phyloP scores from a whole-genome alignment of 2,329 filamentous ascomycete species.

The Bipolaris gigantea region DNA sequence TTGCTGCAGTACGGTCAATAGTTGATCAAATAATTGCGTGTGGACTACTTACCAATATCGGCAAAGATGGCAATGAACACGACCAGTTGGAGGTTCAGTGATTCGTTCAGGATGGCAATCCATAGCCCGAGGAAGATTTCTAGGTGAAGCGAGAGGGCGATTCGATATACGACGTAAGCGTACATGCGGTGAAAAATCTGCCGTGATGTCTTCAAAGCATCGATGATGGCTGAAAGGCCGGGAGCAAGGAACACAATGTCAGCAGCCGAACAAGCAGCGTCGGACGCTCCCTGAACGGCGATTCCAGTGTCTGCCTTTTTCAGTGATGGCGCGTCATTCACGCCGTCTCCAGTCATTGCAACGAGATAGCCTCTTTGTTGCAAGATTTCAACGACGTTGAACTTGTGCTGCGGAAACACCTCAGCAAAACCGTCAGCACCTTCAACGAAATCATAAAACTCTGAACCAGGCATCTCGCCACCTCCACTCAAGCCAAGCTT shows the following conservation, averaged over 20 bases:
- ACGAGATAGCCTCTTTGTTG: slow-evolving; percentile 92
- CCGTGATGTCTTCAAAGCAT: slow-evolving; percentile 87
- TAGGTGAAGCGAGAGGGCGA: slow-evolving; percentile 85
- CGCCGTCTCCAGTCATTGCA: slow-evolving; percentile 95
- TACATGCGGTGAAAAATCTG: slow-evolving; percentile 98
- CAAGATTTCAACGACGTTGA: slow-evolving; percentile 89
- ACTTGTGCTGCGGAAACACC: slow-evolving; percentile 95
- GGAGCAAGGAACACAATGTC: slow-evolving; percentile 94
- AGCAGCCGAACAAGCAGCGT: slow-evolving; percentile 85
- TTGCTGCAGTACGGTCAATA: slow-evolving; percentile 54
- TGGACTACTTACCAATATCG: slow-evolving; percentile 59
- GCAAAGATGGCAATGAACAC: slow-evolving; percentile 96
- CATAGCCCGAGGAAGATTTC: slow-evolving; percentile 90
- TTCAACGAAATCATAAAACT: slow-evolving; percentile 94
- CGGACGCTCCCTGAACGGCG: slow-evolving; percentile 88
- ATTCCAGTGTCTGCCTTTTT: slow-evolving; percentile 98
- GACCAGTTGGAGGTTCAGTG: slow-evolving; percentile 81
- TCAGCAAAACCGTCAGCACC: slow-evolving; percentile 93
- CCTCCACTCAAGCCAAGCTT: slow-evolving; percentile 86
- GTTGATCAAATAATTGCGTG: not conserved
- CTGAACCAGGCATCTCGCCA: slow-evolving; percentile 89
- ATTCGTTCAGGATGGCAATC: slow-evolving; percentile 85
- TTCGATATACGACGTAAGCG: slow-evolving; percentile 93
- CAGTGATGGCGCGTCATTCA: slow-evolving; percentile 89
- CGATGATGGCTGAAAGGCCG: slow-evolving; percentile 88